Percentiles rank a stretch among this genome's conserved stretches.
These are phyloP conservation scores for Plasmodium reichenowi DNA, from an alignment of 169 alveolate genomes.

Conservation along the genomic window DNA sequence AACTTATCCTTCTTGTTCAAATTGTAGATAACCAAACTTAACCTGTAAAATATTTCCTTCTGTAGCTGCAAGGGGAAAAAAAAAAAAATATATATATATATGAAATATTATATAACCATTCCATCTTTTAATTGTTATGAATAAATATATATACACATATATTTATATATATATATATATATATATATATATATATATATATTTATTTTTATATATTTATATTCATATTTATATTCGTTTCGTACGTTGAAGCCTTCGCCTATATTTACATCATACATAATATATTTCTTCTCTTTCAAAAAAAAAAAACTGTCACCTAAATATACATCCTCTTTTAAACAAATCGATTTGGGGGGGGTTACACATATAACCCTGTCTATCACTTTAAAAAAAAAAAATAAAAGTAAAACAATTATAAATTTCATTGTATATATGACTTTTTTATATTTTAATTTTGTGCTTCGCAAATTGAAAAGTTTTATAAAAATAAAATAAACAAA, in stretches of 20 bases:
- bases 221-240: background rate
- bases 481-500: too few species aligned
- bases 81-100: background rate
- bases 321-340: slow-evolving; percentile 53
- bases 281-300: slow-evolving; percentile 46
- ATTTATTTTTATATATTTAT: background rate
- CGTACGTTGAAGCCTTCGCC: slow-evolving; percentile 82
- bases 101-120: too few species aligned
- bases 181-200: too few species aligned
- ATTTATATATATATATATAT: too few species aligned
- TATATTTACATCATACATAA: slow-evolving; percentile 78
- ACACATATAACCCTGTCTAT: too few species aligned
- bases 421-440: too few species aligned
- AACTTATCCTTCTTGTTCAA: slow-evolving; percentile 32
- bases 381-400: too few species aligned
- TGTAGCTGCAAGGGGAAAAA: slow-evolving; percentile 42
- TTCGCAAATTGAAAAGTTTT: too few species aligned
- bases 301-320: slow-evolving; percentile 36
- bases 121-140: too few species aligned
- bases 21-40: slow-evolving; percentile 32
- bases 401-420: too few species aligned
- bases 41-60: slow-evolving; percentile 75
- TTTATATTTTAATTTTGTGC: too few species aligned
- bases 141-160: too few species aligned
- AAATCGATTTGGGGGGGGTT: background rate